Base-by-base conservation (phyloP, 768 basidiomycete species). In the Tricholoma saponaceum region DNA sequence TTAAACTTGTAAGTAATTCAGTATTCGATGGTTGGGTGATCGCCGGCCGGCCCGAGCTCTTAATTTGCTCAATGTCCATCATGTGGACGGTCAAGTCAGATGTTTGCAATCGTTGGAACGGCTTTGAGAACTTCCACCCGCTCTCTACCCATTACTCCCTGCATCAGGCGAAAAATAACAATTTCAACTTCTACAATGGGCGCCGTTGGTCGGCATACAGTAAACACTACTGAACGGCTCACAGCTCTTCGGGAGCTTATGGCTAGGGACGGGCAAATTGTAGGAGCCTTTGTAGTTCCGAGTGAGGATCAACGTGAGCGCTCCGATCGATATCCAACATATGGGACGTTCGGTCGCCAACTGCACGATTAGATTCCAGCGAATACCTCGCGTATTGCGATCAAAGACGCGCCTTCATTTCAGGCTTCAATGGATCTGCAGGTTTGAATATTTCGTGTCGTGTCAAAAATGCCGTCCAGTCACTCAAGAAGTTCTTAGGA, bases 361-460 rank as follows among this genome's bases (percentile, higher is more conserved):
- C 52, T 20, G 25, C 22, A 9, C 9, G 39, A n/a, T 41, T 59
- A 95, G 93, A 95, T 71, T 86, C 81, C 6, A 95, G 92, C 72
- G 95, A 96, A 70, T 96, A 95, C 70, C 81, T 88, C 16, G 90
- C 95, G 8, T 78, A 82, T 30, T 92, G 89, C 61, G 94, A 98
- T 74, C 78, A 87, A 57, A 79, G 94, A 56, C 81, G 96, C 23
- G 90, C 83, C 0, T 98, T 84, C 74, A 92, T 99, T 62, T 95
- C 92, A 30, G 92, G 92, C 10, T 99, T 98, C 75, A 92, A 83
- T 57, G 97, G 97, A 23, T 96, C 93, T 37, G 95, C 96, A 66
- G 95, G 95, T 84, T 60, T 64, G 75, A 12, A 7, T 66, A 9
- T 9, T 44, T 52, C 4, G 25, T 22, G 3, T 13, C 5, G 25